These are phyloP conservation scores for Sordariomycetes sp. DNA, from an alignment of 2,329 filamentous ascomycete genomes.

Conservation along the genomic window DNA sequence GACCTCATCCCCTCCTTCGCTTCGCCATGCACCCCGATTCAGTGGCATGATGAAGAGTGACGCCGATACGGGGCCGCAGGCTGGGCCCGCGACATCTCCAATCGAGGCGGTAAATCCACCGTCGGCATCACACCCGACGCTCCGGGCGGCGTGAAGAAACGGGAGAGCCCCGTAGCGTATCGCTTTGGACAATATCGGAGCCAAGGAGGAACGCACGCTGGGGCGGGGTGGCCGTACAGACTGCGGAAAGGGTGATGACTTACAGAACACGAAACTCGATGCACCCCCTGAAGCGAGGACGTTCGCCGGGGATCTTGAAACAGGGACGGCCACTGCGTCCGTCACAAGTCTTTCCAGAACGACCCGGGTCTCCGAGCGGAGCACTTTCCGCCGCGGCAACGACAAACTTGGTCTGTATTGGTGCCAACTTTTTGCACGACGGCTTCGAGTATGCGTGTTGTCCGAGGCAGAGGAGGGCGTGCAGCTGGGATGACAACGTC, in stretches of 20 bases:
- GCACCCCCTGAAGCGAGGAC: background rate
- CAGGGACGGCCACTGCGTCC: background rate
- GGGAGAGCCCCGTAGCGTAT: no score
- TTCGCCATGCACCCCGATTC: background rate
- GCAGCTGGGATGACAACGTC: background rate
- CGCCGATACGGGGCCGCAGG: background rate
- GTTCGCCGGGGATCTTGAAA: background rate
- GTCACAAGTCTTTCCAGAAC: constrained; percentile 3
- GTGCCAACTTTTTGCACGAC: background rate
- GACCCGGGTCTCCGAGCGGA: background rate
- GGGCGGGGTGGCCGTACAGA: no score
- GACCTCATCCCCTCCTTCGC: background rate
- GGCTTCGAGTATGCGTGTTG: background rate
- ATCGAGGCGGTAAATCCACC: background rate
- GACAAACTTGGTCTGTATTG: no score
- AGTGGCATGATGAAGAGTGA: background rate
- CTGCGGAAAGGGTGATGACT: background rate
- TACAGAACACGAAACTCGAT: background rate
- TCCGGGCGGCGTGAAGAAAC: background rate
- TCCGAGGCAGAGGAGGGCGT: background rate
- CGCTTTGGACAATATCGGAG: no score
- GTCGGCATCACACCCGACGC: background rate
- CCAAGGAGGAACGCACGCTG: no score
- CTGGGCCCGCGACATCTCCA: background rate
- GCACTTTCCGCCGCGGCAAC: no score